Evolutionary conservation across 306 rosid species (phyloP).

Genomic region (Glycine tomentella): DNA sequence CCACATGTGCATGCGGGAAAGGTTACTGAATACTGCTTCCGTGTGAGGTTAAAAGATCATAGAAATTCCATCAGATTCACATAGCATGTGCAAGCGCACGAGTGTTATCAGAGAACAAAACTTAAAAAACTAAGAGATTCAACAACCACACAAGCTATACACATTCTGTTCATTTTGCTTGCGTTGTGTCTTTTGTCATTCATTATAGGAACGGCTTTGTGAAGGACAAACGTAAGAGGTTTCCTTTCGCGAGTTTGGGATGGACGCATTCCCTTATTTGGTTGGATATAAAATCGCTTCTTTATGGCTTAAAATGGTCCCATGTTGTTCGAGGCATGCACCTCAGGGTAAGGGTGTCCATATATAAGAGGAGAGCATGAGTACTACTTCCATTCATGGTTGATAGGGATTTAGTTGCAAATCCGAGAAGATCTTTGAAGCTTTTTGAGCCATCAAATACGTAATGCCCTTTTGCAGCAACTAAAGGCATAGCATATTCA

Average conservation of each 20-base stretch:
- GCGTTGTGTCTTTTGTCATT: neutral
- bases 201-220: neutral
- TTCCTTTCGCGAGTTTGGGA: slow-evolving; percentile 1
- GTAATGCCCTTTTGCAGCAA: slow-evolving; percentile 16
- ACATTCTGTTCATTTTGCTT: neutral
- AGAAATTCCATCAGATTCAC: neutral
- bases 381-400: neutral
- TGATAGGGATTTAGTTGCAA: slow-evolving; percentile 7
- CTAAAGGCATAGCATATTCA: neutral
- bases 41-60: neutral
- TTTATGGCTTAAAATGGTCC: neutral
- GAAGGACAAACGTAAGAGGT: slow-evolving; percentile 3
- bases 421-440: slow-evolving; percentile 3
- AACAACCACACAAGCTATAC: neutral
- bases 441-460: slow-evolving; percentile 1
- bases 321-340: neutral
- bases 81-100: neutral
- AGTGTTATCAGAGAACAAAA: neutral
- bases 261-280: slow-evolving; percentile 14
- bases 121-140: neutral
- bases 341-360: neutral
- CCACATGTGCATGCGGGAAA: neutral
- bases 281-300: neutral
- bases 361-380: neutral
- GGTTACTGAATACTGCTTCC: neutral